These are phyloP conservation scores for Morella rubra DNA, from an alignment of 306 rosid species.

Conservation along the genomic window DNA sequence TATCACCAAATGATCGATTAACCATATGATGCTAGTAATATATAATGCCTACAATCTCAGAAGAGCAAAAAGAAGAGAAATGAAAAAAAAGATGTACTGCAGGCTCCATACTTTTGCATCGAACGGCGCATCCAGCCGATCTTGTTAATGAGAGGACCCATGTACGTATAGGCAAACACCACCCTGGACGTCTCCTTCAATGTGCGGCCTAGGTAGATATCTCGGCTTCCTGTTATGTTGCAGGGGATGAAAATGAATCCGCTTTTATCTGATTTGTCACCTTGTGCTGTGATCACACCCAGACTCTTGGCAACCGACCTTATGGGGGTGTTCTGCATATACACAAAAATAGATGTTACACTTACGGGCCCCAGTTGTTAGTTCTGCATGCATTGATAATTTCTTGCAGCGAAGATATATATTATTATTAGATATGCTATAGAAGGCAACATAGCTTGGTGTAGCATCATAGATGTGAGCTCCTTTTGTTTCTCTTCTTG, in stretches of 20 bases:
- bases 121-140: slow-evolving; percentile 41
- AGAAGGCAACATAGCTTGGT: too few relatives aligned
- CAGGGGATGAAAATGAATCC: slow-evolving; percentile 58
- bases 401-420: too few relatives aligned
- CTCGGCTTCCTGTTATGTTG: slow-evolving; percentile 38
- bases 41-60: neutral
- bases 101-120: neutral
- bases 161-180: slow-evolving; percentile 54
- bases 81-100: too few relatives aligned
- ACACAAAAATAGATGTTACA: neutral
- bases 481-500: too few relatives aligned
- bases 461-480: too few relatives aligned
- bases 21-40: too few relatives aligned
- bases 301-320: slow-evolving; percentile 40
- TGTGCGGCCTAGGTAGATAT: slow-evolving; percentile 58
- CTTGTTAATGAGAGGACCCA: slow-evolving; percentile 38
- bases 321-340: slow-evolving; percentile 37
- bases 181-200: slow-evolving; percentile 59
- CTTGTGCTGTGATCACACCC: slow-evolving; percentile 63
- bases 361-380: neutral
- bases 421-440: too few relatives aligned
- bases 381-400: too few relatives aligned
- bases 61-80: too few relatives aligned
- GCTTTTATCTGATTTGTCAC: too few relatives aligned
- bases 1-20: neutral